These are phyloP conservation scores for Tothia fuscella DNA, from an alignment of 2,329 filamentous ascomycete species.

Conservation along the genomic window DNA sequence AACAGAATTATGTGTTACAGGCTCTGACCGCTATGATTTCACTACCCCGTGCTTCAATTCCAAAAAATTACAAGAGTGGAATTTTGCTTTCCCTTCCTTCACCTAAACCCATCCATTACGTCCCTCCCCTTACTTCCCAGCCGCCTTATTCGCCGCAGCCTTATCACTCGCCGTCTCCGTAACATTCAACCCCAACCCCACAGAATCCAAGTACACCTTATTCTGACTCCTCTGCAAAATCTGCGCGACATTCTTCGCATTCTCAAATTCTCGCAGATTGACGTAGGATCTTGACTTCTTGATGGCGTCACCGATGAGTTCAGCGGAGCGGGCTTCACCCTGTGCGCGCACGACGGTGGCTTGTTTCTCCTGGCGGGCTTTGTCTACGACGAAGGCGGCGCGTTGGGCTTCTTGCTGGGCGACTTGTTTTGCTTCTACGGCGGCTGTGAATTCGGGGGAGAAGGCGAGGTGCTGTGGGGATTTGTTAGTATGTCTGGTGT, in stretches of 20 bases:
- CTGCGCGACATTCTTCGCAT: slow-evolving; percentile 76
- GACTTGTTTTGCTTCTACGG: slow-evolving; percentile 58
- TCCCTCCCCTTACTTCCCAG: not conserved
- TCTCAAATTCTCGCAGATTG: slow-evolving; percentile 96
- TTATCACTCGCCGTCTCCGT: slow-evolving; percentile 31
- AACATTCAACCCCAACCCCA: slow-evolving; percentile 86
- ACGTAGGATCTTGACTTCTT: slow-evolving; percentile 98
- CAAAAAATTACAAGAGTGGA: slow-evolving; percentile 8
- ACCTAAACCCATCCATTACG: not conserved
- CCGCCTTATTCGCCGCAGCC: slow-evolving; percentile 15
- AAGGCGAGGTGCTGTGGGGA: slow-evolving; percentile 59
- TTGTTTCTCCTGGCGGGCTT: slow-evolving; percentile 98
- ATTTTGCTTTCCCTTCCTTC: slow-evolving; percentile 2
- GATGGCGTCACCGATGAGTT: slow-evolving; percentile 97
- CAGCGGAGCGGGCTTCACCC: slow-evolving; percentile 95
- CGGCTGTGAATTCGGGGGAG: slow-evolving; percentile 57
- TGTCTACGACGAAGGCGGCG: slow-evolving; percentile 95
- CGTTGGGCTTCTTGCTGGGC: slow-evolving; percentile 88
- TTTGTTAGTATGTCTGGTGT: slow-evolving; percentile 30
- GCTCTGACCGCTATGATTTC: too few relatives aligned
- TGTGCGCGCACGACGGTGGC: slow-evolving; percentile 96
- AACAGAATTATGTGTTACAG: too few relatives aligned
- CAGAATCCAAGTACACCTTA: slow-evolving; percentile 83
- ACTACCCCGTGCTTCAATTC: too few relatives aligned
- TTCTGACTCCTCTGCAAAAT: slow-evolving; percentile 85